Evolutionary conservation across 345 rosid species (phyloP), one percentile per base, ranked within the genome.

Genomic region (Eucalyptus tenuipes): DNA sequence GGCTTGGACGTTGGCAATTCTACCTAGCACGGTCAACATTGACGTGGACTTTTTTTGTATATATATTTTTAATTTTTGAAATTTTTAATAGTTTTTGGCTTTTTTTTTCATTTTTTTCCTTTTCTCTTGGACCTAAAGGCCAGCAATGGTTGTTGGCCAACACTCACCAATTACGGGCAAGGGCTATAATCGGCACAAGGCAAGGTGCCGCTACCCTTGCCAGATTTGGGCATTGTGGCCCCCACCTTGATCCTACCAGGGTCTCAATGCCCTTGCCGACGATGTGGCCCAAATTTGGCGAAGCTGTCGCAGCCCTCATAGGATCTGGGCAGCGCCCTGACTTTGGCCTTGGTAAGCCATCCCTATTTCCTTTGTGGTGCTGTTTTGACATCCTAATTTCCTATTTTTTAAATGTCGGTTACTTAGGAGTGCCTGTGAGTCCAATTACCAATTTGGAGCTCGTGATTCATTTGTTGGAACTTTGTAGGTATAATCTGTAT

Each of bases 1-100:
- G 59, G 22, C 59, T 18, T 53, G 12, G 59, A 53, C 27, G 2
- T 20, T 0, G 0, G 10, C 11, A 22, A 4, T 22, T 22, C 0
- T 22, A 53, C 25, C 2, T 20, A 0, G 2, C 27, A 1, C 0
- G 0, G 11, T 22, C 27, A 53, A 18, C 11, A 1, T 4, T 53
- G 27, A 53, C 7, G 59, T 22, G 0, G 59, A 53, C 25, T 8
- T 53, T 53, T 53, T 20, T 20, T 3, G 4, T 53, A 2, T 22
- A 4, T 53, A 1, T 52, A 1, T 20, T 42, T 42, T 7, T 6
- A 42, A 9, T 49, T 49, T 49, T 49, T 13, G 2, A 53, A 53
- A 53, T 0, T 53, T 53, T 53, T 20, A 53, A 20, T 22, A 8
- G 5, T 53, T 53, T 53, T 20, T 22, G 22, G 10, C 2, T 53